Evolutionary conservation across 2,329 filamentous ascomycete species (phyloP), one percentile per base, ranked within the genome.

Genomic region (Clonostachys sp.): DNA sequence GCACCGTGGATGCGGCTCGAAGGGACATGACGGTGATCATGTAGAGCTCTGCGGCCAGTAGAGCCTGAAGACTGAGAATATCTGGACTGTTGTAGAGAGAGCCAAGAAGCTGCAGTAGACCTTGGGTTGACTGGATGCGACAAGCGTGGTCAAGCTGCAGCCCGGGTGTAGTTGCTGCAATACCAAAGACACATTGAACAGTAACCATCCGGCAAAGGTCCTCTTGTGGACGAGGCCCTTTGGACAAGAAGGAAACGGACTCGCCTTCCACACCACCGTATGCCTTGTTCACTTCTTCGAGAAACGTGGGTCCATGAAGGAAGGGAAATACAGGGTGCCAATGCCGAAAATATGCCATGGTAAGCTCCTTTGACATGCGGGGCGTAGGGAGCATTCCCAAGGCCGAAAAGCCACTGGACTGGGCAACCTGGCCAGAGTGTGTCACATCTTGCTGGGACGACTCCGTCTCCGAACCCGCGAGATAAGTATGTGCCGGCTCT

Each of bases 271-370:
- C 24, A 10, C 24, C 24, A 13, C 45, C 42, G 16, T 75, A 75
- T 39, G 75, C 60, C 12, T 55, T 53, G 38, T 75, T 66, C 53
- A 78, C 64, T 13, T 70, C 63, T 34, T 67, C 63, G 20, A 77
- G 53, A 43, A 77, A 75, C 2, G 68, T 69, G 1, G 72, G 74
- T 0, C 75, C 75, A 43, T 77, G 73, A 5, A 78, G 53, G 50
- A 78, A 77, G 1, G 75, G 75, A 48, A 77, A 74, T 12, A 78
- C 59, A 1, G 73, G 73, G 62, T 78, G 75, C 73, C 74, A 78
- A 10, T 68, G 63, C 52, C 65, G 69, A 55, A 78, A 78, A 51
- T 76, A 78, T 16, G 65, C 59, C 57, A 74, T 71, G 45, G 76
- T 65, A 3, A 77, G 61, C 38, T 66, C 60, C 48, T 66, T 66